phyloP scores from a whole-genome alignment of 129 eudicot species.

The Calendula officinalis region DNA sequence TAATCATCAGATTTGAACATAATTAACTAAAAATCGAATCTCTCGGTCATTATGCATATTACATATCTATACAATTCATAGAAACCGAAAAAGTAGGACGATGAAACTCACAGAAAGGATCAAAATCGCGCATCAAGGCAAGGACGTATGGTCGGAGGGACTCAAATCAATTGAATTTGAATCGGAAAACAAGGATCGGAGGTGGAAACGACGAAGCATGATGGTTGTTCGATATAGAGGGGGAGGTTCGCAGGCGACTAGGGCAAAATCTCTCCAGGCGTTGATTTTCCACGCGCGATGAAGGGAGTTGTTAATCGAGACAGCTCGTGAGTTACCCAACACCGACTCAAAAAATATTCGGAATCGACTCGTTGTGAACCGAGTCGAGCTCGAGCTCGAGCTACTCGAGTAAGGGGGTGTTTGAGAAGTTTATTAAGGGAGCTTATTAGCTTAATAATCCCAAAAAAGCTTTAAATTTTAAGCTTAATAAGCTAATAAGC shows the following conservation, averaged over 20 bases:
- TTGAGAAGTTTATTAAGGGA: too few relatives aligned
- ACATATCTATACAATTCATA: constrained; percentile 2
- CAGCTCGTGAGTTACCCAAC: too few relatives aligned
- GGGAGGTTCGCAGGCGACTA: constrained; percentile 45
- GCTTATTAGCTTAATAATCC: too few relatives aligned
- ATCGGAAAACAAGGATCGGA: constrained; percentile 40
- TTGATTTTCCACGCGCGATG: constrained; percentile 28
- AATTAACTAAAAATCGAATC: background rate
- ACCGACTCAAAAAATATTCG: too few relatives aligned
- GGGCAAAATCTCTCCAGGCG: constrained; percentile 26
- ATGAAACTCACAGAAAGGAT: constrained; percentile 18
- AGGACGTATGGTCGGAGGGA: background rate
- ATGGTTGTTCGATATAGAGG: constrained; percentile 33
- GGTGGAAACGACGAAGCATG: constrained; percentile 33
- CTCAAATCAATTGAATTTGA: background rate
- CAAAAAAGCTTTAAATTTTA: too few relatives aligned
- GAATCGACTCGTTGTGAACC: too few relatives aligned
- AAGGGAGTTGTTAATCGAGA: constrained; percentile 21
- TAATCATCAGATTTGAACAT: constrained; percentile 7
- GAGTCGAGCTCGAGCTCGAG: too few relatives aligned
- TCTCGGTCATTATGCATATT: background rate
- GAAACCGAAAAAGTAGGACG: background rate
- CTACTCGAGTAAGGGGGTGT: too few relatives aligned
- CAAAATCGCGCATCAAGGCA: constrained; percentile 23
- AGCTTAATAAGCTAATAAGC: too few relatives aligned